Evolutionary conservation across 495 filamentous ascomycete species (phyloP), one percentile per base, ranked within the genome.

Genomic region (Tetracladium marchalianum): DNA sequence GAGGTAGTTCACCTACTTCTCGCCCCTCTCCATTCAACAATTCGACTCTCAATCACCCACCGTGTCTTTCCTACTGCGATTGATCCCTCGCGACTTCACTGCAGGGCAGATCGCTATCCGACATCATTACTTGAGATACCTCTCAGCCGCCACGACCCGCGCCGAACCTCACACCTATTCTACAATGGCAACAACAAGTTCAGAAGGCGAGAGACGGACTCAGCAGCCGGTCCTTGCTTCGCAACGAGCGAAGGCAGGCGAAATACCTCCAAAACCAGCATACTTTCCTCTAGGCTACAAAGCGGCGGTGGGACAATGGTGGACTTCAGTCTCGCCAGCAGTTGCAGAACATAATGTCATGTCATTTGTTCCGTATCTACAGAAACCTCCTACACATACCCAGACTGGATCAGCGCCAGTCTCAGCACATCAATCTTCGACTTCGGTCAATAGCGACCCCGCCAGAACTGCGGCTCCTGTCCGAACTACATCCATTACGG

Each of bases 251-350:
- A 62, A 72, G 63, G 49, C 65, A 58, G 33, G 40, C 9, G 45
- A 53, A 42, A 54, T 54, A 19, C 11, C 27, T 0, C 49, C 49
- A 16, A 61, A 53, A 41, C 36, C 49, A 27, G 55, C 56, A 12
- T 80, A 75, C 61, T 96, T 97, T 54, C 87, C 92, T 3, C 66
- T 98, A 17, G 83, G 88, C 18, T 94, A 93, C 66, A 88, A 88
- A 55, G 90, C 94, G 42, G 90, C 84, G 11, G 85, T 92, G 47
- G 77, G 69, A 43, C 93, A 98, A 75, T 98, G 92, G 90, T 97
- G 90, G 92, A 75, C 84, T 18, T 80, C 77, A 54, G 62, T 92
- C 35, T 79, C 89, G 17, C 78, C 90, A 24, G 82, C 83, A n/a
- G 69, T 76, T 32, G 89, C 92, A 10, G 92, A 98, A 65, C 87